Evolutionary conservation across 169 alveolate genomes (phyloP).

Genomic region (Plasmodium chabaudi): DNA sequence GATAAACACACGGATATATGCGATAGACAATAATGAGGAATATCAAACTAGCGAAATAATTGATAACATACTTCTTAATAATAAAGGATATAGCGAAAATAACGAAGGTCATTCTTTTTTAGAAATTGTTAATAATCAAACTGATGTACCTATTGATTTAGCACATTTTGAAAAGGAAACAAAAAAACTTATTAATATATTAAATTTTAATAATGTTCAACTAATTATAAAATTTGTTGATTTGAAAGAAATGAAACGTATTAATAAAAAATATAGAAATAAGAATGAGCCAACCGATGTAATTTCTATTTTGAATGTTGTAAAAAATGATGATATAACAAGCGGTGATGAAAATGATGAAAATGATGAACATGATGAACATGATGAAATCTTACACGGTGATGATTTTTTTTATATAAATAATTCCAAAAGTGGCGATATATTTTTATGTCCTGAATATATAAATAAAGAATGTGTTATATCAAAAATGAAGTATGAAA

Average conservation of each 20-base stretch:
- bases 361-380: neutral
- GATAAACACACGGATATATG: neutral
- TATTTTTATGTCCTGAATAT: constrained; percentile 65
- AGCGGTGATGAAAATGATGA: neutral
- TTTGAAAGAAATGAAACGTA: constrained; percentile 42
- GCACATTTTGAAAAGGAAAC: constrained; percentile 54
- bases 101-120: constrained; percentile 25
- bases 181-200: constrained; percentile 38
- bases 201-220: constrained; percentile 28
- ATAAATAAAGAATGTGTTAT: constrained; percentile 50
- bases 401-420: no score
- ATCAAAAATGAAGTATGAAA: constrained; percentile 35
- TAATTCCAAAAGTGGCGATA: constrained; percentile 37
- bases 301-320: constrained; percentile 31
- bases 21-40: constrained; percentile 11
- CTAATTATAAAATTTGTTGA: constrained; percentile 43
- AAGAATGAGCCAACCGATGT: constrained; percentile 56
- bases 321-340: neutral
- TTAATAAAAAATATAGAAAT: constrained; percentile 43
- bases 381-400: neutral
- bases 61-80: neutral
- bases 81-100: neutral
- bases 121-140: constrained; percentile 58
- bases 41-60: neutral
- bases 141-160: constrained; percentile 42